A percentile compares a stretch with the other conserved stretches of the same genome.
phyloP scores from a whole-genome alignment of 2,329 filamentous ascomycete species.

The Fusarium haematococcum region DNA sequence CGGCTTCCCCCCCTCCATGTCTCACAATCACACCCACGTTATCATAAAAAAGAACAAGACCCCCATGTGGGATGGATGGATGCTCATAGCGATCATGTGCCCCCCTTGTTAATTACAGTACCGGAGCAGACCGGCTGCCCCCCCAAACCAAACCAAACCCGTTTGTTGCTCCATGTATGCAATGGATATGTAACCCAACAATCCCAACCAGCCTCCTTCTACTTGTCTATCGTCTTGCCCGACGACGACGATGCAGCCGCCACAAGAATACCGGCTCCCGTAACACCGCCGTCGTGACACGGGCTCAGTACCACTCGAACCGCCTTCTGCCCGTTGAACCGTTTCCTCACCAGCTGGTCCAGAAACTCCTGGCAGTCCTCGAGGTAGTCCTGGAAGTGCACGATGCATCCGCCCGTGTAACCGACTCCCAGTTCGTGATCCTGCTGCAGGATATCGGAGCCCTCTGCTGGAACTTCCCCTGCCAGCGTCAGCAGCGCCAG shows the following conservation, averaged over 20 bases:
- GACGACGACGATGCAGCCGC: slow-evolving; percentile 52
- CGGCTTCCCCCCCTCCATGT: slow-evolving; percentile 14
- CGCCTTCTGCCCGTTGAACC: slow-evolving; percentile 46
- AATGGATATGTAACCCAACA: slow-evolving; percentile 19
- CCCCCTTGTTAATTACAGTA: slow-evolving; percentile 32
- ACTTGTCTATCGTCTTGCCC: slow-evolving; percentile 52
- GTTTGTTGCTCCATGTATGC: background rate
- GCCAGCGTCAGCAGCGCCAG: slow-evolving; percentile 77
- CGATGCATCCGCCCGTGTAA: slow-evolving; percentile 84
- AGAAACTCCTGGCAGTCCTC: slow-evolving; percentile 77
- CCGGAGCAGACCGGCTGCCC: slow-evolving; percentile 29
- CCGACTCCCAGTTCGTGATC: slow-evolving; percentile 75
- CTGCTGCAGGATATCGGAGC: slow-evolving; percentile 22
- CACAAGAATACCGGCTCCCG: slow-evolving; percentile 70
- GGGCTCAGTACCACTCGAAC: slow-evolving; percentile 63
- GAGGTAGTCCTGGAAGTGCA: slow-evolving; percentile 81
- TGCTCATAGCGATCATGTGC: slow-evolving; percentile 21
- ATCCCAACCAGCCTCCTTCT: slow-evolving; percentile 9
- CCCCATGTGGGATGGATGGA: slow-evolving; percentile 4
- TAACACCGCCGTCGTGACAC: slow-evolving; percentile 72
- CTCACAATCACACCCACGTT: slow-evolving; percentile 26
- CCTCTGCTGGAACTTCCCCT: slow-evolving; percentile 68
- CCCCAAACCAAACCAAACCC: background rate
- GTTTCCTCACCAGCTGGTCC: slow-evolving; percentile 60
- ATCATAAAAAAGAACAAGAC: slow-evolving; percentile 10